Conservation (phyloP, 441 rosid species). For the Euphorbia schlechtendalii region DNA sequence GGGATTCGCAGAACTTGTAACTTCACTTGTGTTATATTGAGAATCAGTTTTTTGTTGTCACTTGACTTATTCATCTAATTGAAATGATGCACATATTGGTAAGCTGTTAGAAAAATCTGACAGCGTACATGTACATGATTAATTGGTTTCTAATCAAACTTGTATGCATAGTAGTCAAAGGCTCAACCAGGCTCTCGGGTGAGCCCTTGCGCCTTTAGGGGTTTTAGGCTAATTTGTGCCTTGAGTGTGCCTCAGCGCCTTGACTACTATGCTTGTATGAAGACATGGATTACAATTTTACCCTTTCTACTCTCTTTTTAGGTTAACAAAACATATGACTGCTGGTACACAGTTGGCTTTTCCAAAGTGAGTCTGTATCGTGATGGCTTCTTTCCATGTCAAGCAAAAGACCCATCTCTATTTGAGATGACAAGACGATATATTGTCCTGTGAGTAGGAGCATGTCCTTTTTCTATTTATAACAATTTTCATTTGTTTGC, state of each 20-base stretch:
- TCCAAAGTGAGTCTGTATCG: conserved; percentile 65
- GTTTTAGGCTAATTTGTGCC: too few relatives aligned
- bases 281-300: background rate
- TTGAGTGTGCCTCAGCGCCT: too few relatives aligned
- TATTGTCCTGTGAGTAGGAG: conserved; percentile 49
- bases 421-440: conserved; percentile 48
- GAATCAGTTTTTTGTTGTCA: background rate
- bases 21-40: background rate
- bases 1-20: conserved; percentile 16
- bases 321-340: conserved; percentile 84
- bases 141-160: background rate
- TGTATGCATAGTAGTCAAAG: too few relatives aligned
- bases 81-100: background rate
- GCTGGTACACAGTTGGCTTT: conserved; percentile 69
- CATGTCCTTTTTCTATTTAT: background rate
- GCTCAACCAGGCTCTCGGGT: too few relatives aligned
- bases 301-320: conserved; percentile 21
- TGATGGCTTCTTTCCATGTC: conserved; percentile 66
- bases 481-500: background rate
- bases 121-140: background rate
- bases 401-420: conserved; percentile 49
- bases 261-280: too few relatives aligned
- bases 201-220: too few relatives aligned
- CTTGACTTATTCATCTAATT: background rate
- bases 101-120: background rate